Conservation (phyloP, 1,284 basidiomycete genomes). For the Austroboletus niveus region DNA sequence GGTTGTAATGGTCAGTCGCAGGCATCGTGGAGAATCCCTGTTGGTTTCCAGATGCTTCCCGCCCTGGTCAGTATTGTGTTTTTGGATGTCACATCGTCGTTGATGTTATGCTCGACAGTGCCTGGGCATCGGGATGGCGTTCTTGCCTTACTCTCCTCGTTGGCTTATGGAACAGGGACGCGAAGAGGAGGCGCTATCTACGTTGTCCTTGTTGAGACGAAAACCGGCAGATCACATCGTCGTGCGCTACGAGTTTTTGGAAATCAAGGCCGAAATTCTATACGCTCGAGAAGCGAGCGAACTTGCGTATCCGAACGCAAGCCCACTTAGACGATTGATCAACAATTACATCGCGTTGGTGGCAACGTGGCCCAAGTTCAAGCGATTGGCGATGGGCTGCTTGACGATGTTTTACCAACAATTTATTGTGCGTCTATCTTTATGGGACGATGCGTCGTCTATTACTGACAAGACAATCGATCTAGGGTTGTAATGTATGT, state of each 20-base stretch:
- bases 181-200: conserved; percentile 32
- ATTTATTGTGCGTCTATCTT: conserved; percentile 27
- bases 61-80: conserved; percentile 23
- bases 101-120: conserved; percentile 19
- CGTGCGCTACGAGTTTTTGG: conserved; percentile 32
- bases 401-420: conserved; percentile 36
- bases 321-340: conserved; percentile 14
- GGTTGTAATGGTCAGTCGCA: conserved; percentile 32
- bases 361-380: conserved; percentile 34
- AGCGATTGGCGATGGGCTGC: conserved; percentile 31
- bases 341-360: conserved; percentile 28
- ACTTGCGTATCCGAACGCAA: conserved; percentile 21
- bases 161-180: conserved; percentile 36
- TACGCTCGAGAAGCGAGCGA: conserved; percentile 26
- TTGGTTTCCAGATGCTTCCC: conserved; percentile 33
- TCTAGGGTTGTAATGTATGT: conserved; percentile 31
- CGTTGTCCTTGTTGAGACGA: conserved; percentile 26
- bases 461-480: neutral
- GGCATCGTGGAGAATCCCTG: conserved; percentile 32
- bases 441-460: neutral
- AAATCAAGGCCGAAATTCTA: conserved; percentile 32
- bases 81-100: neutral
- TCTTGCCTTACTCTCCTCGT: conserved; percentile 36
- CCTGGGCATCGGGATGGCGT: conserved; percentile 33
- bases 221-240: conserved; percentile 14